A percentile compares a stretch with the other conserved stretches of the same genome.
These are phyloP conservation scores for Leishmania aethiopica DNA, from an alignment of 208 protist species.

Conservation along the genomic window DNA sequence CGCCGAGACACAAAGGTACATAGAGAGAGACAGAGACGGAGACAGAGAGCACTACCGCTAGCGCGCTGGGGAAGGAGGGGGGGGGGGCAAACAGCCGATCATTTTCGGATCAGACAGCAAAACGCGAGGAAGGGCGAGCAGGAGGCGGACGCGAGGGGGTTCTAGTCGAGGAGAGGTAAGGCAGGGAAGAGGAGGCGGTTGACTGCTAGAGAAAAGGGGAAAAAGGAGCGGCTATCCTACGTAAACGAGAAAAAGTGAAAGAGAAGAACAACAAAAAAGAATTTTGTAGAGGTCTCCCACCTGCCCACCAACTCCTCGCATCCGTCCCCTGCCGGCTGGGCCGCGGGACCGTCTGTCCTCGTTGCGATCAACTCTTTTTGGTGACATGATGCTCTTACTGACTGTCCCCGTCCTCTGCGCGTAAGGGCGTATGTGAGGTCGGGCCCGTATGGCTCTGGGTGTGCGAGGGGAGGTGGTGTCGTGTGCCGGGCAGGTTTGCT, in stretches of 20 bases:
- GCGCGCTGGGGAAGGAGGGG: background rate
- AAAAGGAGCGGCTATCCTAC: conserved; percentile 8
- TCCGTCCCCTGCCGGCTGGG: background rate
- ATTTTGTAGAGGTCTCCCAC: background rate
- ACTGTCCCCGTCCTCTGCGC: background rate
- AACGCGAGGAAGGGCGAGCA: background rate
- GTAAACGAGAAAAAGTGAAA: background rate
- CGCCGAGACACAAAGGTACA: background rate
- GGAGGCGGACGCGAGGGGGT: background rate
- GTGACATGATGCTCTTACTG: background rate
- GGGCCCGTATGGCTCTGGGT: background rate
- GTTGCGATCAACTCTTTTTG: background rate
- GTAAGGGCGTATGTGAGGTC: background rate
- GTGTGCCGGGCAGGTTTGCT: background rate
- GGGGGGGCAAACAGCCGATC: background rate
- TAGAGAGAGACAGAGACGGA: background rate
- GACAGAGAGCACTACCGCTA: background rate
- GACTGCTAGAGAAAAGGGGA: conserved; percentile 6
- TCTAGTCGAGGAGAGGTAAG: background rate
- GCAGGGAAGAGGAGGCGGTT: background rate
- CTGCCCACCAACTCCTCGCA: background rate
- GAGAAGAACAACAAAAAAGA: background rate
- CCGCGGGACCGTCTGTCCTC: background rate
- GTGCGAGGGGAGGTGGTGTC: background rate
- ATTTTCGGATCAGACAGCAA: background rate